phyloP scores from a whole-genome alignment of 2,329 filamentous ascomycete genomes.

The Clonostachys chloroleuca region DNA sequence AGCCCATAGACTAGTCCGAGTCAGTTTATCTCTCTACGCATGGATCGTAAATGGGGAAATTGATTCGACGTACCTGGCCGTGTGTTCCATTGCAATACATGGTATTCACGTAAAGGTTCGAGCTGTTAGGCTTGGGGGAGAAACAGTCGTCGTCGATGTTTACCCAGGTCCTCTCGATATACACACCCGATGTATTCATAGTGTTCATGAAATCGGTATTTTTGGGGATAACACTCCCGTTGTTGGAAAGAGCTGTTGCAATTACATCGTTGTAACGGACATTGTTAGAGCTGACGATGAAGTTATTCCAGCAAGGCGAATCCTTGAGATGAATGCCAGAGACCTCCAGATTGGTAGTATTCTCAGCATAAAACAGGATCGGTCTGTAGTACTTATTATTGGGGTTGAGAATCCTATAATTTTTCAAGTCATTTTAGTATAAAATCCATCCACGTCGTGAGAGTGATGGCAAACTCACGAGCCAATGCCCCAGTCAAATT shows the following conservation, averaged over 20 bases:
- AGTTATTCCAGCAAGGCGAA: constrained; percentile 61
- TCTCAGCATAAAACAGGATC: constrained; percentile 57
- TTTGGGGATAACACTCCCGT: constrained; percentile 40
- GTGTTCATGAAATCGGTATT: constrained; percentile 63
- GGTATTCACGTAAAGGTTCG: constrained; percentile 52
- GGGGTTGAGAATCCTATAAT: constrained; percentile 35
- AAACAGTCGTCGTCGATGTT: constrained; percentile 59
- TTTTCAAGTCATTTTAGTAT: not conserved
- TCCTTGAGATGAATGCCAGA: constrained; percentile 56
- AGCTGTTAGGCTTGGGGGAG: constrained; percentile 55
- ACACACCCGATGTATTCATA: constrained; percentile 49
- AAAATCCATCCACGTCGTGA: not conserved
- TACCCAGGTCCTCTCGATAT: constrained; percentile 42
- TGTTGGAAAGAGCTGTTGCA: constrained; percentile 46
- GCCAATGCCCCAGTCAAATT: constrained; percentile 23
- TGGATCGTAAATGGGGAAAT: not conserved
- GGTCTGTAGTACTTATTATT: constrained; percentile 53
- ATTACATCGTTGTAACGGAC: constrained; percentile 48
- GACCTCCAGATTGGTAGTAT: constrained; percentile 52
- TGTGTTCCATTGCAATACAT: constrained; percentile 58
- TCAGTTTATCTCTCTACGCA: not conserved
- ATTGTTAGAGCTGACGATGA: constrained; percentile 52
- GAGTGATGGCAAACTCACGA: constrained; percentile 5
- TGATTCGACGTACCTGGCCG: constrained; percentile 22
- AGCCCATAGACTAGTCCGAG: constrained; percentile 45